Evolutionary conservation across 768 basidiomycete species (phyloP), one percentile per base, ranked within the genome.

Genomic region (Lactarius indigo): DNA sequence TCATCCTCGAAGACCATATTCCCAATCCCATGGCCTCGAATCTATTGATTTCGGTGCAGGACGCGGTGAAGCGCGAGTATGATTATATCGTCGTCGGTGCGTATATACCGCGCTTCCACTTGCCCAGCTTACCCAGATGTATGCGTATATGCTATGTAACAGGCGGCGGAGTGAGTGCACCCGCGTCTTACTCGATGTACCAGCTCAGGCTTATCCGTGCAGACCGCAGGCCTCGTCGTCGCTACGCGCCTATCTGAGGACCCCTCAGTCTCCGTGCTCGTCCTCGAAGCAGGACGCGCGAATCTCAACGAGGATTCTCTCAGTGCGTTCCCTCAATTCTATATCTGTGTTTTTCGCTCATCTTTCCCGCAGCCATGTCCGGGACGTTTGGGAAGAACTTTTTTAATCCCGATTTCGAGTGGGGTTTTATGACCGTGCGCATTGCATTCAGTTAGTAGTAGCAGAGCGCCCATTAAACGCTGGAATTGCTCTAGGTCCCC

Each of bases 221-320:
- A 71, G 64, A 65, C 70, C 30, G 70, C 68, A 1, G 73, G 74
- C 28, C 71, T 74, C 23, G 69, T 69, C 30, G 56, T 75, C 7
- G 73, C 73, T 6, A 41, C 71, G 0, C 70, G 74, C 28, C 63
- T 74, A 35, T 69, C 73, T 8, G 71, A 73, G 52, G 71, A 74
- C 41, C 73, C 74, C 6, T 18, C 31, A 23, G 66, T 64, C 26
- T 64, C 70, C 1, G 70, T 73, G 20, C 69, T 74, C 35, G 68
- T 75, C 28, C 71, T 74, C 35, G 74, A 74, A 66, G 73, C 74
- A 2, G 74, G 74, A 5, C 68, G 58, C 15, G 65, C 63, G 9
- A 67, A 68, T n/a, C 65, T 69, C 30, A 60, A 68, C 12, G 65
- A 69, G 15, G 57, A 68, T 20, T 61, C 68, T 10, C 62, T 68